These are phyloP conservation scores for Fraxinus platypoda DNA, from an alignment of 305 asterid species.

Conservation along the genomic window DNA sequence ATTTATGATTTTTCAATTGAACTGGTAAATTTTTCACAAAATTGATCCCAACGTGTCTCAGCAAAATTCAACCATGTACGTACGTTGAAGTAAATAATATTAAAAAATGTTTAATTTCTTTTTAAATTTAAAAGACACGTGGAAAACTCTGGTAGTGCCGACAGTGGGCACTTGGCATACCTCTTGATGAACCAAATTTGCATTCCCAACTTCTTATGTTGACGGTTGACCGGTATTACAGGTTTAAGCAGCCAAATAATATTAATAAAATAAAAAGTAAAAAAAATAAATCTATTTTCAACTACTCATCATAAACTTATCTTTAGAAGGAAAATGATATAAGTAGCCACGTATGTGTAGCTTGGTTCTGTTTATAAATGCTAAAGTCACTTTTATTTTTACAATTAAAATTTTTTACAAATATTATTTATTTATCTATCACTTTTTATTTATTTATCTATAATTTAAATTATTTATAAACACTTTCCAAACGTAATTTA, in stretches of 20 bases:
- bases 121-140: neutral
- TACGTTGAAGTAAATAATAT: neutral
- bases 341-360: too few relatives aligned
- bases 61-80: neutral
- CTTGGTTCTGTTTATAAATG: too few relatives aligned
- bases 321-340: too few relatives aligned
- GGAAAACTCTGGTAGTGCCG: neutral
- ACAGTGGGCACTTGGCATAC: neutral
- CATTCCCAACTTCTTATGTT: neutral
- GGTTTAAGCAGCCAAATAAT: slow-evolving; percentile 18
- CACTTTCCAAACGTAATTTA: too few relatives aligned
- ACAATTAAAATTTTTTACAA: too few relatives aligned
- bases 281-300: neutral
- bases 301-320: too few relatives aligned
- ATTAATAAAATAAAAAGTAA: neutral
- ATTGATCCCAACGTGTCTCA: neutral
- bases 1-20: neutral
- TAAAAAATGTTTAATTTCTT: too few relatives aligned
- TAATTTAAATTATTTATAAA: too few relatives aligned
- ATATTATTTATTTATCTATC: too few relatives aligned
- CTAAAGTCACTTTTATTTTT: too few relatives aligned
- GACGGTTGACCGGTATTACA: slow-evolving; percentile 28
- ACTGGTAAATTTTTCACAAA: neutral
- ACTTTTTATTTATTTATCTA: too few relatives aligned
- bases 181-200: too few relatives aligned